Conservation (phyloP, 768 basidiomycete species). For the Leccinum fibrillosum region DNA sequence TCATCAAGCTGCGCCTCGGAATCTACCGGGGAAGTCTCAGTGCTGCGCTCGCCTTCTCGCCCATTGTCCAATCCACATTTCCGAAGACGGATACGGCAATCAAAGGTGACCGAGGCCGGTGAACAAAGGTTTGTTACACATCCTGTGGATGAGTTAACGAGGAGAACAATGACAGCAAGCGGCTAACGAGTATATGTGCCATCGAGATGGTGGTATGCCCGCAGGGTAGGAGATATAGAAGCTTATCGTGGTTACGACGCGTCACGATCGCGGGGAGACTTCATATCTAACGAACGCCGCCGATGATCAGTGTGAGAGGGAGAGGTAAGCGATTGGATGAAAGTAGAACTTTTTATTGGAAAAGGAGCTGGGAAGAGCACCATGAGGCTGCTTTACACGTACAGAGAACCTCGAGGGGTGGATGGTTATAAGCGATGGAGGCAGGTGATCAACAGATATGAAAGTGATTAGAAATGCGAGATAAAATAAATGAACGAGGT, state of each 20-base stretch:
- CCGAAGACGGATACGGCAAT: neutral
- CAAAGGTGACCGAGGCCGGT: slow-evolving; percentile 7
- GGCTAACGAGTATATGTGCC: neutral
- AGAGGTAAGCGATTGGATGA: neutral
- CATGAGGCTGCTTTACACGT: neutral
- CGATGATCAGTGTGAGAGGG: neutral
- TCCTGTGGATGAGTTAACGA: neutral
- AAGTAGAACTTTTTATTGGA: neutral
- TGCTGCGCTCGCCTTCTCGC: no score
- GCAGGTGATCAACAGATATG: neutral
- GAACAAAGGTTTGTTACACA: neutral
- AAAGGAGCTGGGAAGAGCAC: neutral
- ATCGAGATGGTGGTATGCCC: neutral
- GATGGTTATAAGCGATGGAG: neutral
- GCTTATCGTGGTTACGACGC: neutral
- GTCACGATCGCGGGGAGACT: neutral
- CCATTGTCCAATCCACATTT: no score
- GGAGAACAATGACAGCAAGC: neutral
- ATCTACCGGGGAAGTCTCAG: no score
- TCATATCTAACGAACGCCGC: neutral
- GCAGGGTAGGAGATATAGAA: neutral
- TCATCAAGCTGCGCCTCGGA: no score
- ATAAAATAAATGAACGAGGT: neutral
- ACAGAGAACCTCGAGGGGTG: neutral
- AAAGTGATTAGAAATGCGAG: neutral